Percentiles rank a stretch among this genome's conserved stretches.
These are phyloP conservation scores for Polygonum aviculare DNA, from an alignment of 148 eudicot genomes.

Conservation along the genomic window DNA sequence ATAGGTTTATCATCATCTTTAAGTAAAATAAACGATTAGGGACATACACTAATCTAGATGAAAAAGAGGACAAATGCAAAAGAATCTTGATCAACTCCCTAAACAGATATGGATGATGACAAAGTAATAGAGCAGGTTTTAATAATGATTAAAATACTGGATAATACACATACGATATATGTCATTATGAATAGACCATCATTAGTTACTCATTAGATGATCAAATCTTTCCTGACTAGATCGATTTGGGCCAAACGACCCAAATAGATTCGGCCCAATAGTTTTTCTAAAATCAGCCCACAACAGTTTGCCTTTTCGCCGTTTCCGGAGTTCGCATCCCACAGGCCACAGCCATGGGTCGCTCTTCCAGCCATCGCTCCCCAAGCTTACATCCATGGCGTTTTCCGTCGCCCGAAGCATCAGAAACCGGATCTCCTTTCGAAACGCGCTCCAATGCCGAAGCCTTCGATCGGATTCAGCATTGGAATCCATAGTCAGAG, in stretches of 20 bases:
- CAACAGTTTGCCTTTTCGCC: no score
- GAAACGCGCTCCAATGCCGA: slow-evolving; percentile 14
- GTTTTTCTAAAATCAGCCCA: no score
- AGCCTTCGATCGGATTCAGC: slow-evolving; percentile 63
- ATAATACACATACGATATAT: background rate
- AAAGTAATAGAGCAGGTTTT: no score
- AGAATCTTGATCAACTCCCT: background rate
- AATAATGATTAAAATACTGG: background rate
- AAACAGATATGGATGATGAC: background rate
- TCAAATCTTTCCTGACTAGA: no score
- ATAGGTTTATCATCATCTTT: no score
- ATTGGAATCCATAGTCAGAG: slow-evolving; percentile 47
- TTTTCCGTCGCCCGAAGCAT: background rate
- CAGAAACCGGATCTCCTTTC: background rate
- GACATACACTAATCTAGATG: no score
- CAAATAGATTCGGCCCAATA: background rate
- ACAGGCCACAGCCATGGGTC: background rate
- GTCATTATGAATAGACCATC: no score
- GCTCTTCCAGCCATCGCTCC: background rate
- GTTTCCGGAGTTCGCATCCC: background rate
- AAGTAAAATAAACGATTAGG: no score
- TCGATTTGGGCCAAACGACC: background rate
- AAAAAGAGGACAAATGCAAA: background rate
- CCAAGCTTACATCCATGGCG: slow-evolving; percentile 2
- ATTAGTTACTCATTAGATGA: no score